A percentile compares a stretch with the other conserved stretches of the same genome.
These are phyloP conservation scores for Ailanthus altissimus DNA, from an alignment of 345 rosid genomes.

Conservation along the genomic window DNA sequence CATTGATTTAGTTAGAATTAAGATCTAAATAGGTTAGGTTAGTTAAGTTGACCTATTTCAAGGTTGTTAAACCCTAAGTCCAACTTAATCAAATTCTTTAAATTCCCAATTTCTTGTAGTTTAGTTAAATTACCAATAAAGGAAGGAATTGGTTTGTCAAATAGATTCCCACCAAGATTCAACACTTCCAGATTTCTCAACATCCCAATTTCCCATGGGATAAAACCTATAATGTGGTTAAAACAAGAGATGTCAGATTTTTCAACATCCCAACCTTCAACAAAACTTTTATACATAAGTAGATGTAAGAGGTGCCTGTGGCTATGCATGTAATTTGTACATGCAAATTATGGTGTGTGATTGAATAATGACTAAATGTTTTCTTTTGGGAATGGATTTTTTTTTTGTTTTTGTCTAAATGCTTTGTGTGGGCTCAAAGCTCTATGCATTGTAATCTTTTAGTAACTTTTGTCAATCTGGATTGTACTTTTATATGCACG, in stretches of 20 bases:
- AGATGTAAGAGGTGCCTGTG: slow-evolving; percentile 34
- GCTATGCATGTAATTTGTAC: slow-evolving; percentile 41
- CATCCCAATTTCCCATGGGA: neutral
- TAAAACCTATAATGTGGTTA: neutral
- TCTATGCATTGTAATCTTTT: neutral
- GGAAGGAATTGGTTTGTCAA: slow-evolving; percentile 8
- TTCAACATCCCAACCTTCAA: too few relatives aligned
- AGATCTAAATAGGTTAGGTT: neutral
- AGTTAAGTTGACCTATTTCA: neutral
- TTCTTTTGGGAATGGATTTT: slow-evolving; percentile 46
- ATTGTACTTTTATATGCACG: neutral
- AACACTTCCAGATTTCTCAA: neutral
- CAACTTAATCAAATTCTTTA: too few relatives aligned
- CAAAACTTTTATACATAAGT: too few relatives aligned
- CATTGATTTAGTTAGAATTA: neutral
- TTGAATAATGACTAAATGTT: slow-evolving; percentile 54
- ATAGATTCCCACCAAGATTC: neutral
- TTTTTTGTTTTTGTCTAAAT: slow-evolving; percentile 52
- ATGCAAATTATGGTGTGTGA: slow-evolving; percentile 49
- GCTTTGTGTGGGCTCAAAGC: slow-evolving; percentile 46
- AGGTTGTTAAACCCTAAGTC: too few relatives aligned
- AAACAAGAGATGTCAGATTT: too few relatives aligned
- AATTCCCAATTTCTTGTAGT: too few relatives aligned
- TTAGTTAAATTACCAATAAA: too few relatives aligned
- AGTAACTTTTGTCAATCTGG: neutral